These are phyloP conservation scores for Vigna mungo DNA, from an alignment of 306 rosid species.

Conservation along the genomic window DNA sequence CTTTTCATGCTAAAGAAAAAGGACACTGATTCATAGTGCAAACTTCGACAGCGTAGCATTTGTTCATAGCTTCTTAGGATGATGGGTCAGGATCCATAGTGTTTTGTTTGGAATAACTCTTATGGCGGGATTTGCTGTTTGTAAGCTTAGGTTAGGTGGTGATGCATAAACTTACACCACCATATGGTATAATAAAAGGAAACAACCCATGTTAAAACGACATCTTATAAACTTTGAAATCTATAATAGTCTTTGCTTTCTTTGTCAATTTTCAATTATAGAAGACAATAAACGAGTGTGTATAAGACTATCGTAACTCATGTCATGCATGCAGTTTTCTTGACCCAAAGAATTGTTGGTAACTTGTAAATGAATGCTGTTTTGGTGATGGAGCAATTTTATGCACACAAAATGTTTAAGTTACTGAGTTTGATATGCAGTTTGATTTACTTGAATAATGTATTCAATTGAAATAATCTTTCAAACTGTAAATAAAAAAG, in stretches of 20 bases:
- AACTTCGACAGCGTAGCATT: conserved; percentile 12
- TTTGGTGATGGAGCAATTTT: conserved; percentile 16
- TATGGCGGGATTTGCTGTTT: conserved; percentile 41
- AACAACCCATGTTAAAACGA: conserved; percentile 63
- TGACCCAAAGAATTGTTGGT: conserved; percentile 15
- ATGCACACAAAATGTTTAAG: conserved; percentile 23
- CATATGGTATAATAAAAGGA: conserved; percentile 41
- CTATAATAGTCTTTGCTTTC: conserved; percentile 42
- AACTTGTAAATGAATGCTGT: conserved; percentile 24
- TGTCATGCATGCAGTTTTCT: conserved; percentile 38
- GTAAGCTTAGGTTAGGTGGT: conserved; percentile 50
- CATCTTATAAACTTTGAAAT: conserved; percentile 46
- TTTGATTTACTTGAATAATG: neutral
- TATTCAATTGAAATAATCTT: neutral
- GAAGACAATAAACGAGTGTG: neutral
- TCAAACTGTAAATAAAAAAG: neutral
- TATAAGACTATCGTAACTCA: conserved; percentile 25
- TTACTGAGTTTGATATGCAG: neutral
- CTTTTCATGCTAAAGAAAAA: conserved; percentile 6
- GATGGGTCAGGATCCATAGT: neutral
- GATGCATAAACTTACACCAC: conserved; percentile 19
- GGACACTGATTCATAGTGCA: neutral
- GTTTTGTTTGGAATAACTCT: conserved; percentile 51
- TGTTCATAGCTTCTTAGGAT: conserved; percentile 18
- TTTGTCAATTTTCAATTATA: conserved; percentile 7